Base-by-base conservation (phyloP, 2,329 filamentous ascomycete species). In the Lecanosticta acicola region DNA sequence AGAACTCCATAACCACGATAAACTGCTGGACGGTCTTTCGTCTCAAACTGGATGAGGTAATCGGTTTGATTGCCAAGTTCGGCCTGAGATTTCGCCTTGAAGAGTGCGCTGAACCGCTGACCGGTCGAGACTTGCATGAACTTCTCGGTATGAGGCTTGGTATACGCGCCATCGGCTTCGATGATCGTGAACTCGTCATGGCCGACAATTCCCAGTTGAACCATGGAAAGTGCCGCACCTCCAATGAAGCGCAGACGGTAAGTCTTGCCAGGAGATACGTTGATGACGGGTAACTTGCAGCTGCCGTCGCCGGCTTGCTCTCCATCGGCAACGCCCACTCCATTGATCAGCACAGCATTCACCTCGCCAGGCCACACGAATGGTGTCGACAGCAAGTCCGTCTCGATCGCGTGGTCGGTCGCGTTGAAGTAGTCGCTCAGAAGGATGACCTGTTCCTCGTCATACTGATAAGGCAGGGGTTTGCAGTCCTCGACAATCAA, bases 231-330 rank as follows among this genome's bases (percentile, higher is more conserved):
- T 0, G 76, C 76, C 0, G 74, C 76, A 0, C 63, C 71, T 3
- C 79, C 78, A 35, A 85, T 73, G 56, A 81, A 77, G 8, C 82
- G 72, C 42, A 85, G 63, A 1, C 80, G 72, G 55, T 85, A 85
- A 0, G 74, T 79, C 58, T 74, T 79, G 9, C 69, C 75, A 0
- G 81, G 77, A 32, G 81, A 66, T 7, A 85, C 76, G 4, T 77
- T 70, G 48, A 85, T 76, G 3, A 79, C 66, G 3, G 72, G 56
- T 7, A 59, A 43, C 14, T 46, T 29, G 40, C 57, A 60, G 10
- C 38, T 42, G 11, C 41, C 51, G n/a, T 48, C 37, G 17, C 57
- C 55, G 3, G 53, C 54, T n/a, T 32, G 44, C 34, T 50, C 46
- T 9, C 43, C 50, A 26, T 39, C 49, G 7, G 56, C 43, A 3